Percentiles rank a stretch among this genome's conserved stretches.
phyloP scores from a whole-genome alignment of 495 filamentous ascomycete species.

The Tricharina praecox region DNA sequence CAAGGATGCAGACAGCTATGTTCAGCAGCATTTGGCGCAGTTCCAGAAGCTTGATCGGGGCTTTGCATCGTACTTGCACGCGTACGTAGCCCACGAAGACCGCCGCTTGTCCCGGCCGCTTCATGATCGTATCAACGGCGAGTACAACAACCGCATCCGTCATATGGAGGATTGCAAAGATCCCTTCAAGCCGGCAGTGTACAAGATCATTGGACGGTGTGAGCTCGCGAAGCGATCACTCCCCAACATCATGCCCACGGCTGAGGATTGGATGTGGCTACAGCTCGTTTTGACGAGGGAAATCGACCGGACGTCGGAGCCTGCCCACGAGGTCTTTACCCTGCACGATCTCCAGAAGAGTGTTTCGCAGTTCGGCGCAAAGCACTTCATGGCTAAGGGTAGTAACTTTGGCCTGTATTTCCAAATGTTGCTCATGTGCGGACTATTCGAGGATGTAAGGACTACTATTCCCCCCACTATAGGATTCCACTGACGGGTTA shows the following conservation, averaged over 20 bases:
- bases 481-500: conserved; percentile 22
- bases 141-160: conserved; percentile 68
- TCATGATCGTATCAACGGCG: conserved; percentile 69
- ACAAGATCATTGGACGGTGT: conserved; percentile 91
- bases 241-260: conserved; percentile 59
- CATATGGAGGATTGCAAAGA: conserved; percentile 80
- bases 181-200: conserved; percentile 91
- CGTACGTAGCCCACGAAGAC: conserved; percentile 53
- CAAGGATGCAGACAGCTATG: conserved; percentile 69
- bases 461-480: background rate
- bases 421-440: conserved; percentile 71
- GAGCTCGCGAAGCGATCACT: conserved; percentile 65
- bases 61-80: conserved; percentile 74
- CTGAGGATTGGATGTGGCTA: conserved; percentile 95
- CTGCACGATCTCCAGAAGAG: conserved; percentile 71
- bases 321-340: conserved; percentile 74
- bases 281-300: conserved; percentile 86
- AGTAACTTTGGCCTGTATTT: conserved; percentile 81
- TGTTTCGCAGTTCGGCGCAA: conserved; percentile 70
- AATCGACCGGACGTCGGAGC: conserved; percentile 62
- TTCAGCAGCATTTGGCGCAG: conserved; percentile 51
- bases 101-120: conserved; percentile 56
- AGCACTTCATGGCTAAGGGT: conserved; percentile 61
- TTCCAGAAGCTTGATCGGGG: conserved; percentile 82
- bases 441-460: conserved; percentile 67